Evolutionary conservation across 257 asterid genomes (phyloP).

Genomic region (Plectranthus barbatus): DNA sequence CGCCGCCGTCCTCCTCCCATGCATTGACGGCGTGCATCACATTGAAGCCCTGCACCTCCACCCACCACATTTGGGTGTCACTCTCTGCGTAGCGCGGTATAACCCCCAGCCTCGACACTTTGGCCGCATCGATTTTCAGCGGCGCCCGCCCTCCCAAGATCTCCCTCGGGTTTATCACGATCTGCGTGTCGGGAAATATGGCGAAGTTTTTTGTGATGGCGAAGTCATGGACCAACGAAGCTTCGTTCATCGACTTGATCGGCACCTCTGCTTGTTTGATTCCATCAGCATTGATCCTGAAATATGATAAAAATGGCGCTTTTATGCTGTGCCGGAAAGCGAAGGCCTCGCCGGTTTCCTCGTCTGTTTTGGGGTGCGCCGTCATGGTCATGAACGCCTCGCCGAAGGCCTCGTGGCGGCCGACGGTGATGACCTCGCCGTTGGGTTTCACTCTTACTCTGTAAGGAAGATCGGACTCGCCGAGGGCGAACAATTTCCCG

Average conservation of each 20-base stretch:
- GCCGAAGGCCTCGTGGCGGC: constrained; percentile 59
- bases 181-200: constrained; percentile 53
- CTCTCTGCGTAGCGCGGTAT: constrained; percentile 53
- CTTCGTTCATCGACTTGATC: constrained; percentile 55
- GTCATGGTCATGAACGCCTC: constrained; percentile 52
- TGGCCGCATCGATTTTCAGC: constrained; percentile 36
- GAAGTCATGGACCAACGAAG: constrained; percentile 65
- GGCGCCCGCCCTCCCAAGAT: constrained; percentile 49
- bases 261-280: constrained; percentile 53
- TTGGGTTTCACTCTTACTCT: constrained; percentile 21
- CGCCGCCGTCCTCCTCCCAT: constrained; percentile 72
- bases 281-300: constrained; percentile 41
- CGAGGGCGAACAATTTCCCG: constrained; percentile 50
- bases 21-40: constrained; percentile 49
- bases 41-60: constrained; percentile 57
- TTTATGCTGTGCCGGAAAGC: constrained; percentile 61
- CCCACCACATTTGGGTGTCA: constrained; percentile 61
- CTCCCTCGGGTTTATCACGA: constrained; percentile 49
- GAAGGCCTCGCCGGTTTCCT: constrained; percentile 52
- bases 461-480: constrained; percentile 80
- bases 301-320: constrained; percentile 56
- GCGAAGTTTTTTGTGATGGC: constrained; percentile 64
- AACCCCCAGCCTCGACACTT: constrained; percentile 58
- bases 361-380: constrained; percentile 72
- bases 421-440: constrained; percentile 56